Conservation (phyloP, 768 basidiomycete species). For the Boletus tylopilopsis region DNA sequence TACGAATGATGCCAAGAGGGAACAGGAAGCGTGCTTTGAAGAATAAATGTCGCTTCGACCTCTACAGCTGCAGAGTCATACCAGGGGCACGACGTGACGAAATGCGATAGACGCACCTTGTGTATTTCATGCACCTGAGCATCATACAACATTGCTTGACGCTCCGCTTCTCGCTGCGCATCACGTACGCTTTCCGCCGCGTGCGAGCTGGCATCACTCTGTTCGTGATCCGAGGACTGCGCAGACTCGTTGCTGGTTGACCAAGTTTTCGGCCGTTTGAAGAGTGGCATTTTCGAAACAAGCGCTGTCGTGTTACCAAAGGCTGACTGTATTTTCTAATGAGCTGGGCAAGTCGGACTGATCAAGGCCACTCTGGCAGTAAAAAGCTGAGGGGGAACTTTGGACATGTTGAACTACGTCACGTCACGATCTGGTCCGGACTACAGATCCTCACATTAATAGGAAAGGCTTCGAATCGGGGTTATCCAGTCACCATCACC, state of each 20-base stretch:
- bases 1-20: conserved; percentile 61
- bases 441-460: no score
- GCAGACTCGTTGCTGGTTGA: conserved; percentile 9
- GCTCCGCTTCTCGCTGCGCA: conserved; percentile 20
- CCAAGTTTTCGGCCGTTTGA: conserved; percentile 33
- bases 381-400: no score
- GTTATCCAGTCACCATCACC: no score
- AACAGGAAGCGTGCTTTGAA: conserved; percentile 56
- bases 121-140: conserved; percentile 27
- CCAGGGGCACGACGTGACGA: background rate
- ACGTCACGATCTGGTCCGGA: no score
- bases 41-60: conserved; percentile 16
- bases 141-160: conserved; percentile 22
- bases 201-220: conserved; percentile 2
- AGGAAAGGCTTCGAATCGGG: no score
- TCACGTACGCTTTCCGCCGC: conserved; percentile 1
- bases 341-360: background rate
- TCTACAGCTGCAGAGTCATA: conserved; percentile 7
- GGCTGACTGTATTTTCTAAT: background rate
- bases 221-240: conserved; percentile 11
- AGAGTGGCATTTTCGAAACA: conserved; percentile 28
- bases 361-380: background rate
- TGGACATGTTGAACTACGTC: no score
- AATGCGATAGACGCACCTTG: conserved; percentile 7
- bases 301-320: background rate